A percentile compares a stretch with the other conserved stretches of the same genome.
Evolutionary conservation across 768 basidiomycete genomes (phyloP).

Genomic region (Exsudoporus frostii): DNA sequence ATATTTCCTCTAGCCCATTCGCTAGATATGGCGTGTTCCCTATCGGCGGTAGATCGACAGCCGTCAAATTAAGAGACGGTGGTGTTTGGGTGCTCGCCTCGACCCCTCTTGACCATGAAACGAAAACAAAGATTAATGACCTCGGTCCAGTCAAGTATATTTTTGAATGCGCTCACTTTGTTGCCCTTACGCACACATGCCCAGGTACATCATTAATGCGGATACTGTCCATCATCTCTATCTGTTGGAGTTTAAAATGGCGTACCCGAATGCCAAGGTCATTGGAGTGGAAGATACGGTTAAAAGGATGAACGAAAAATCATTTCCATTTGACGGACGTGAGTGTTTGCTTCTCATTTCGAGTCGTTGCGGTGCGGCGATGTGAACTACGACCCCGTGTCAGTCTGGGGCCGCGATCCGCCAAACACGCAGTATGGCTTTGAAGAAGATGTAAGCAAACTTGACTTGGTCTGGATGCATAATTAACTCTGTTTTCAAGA

Average conservation of each 20-base stretch:
- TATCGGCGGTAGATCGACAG: constrained; percentile 81
- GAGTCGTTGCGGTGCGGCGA: neutral
- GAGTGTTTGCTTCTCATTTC: constrained; percentile 16
- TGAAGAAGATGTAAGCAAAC: constrained; percentile 56
- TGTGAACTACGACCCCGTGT: neutral
- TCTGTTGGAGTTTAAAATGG: constrained; percentile 61
- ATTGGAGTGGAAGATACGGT: constrained; percentile 61
- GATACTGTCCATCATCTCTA: constrained; percentile 60
- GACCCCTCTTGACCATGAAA: constrained; percentile 63
- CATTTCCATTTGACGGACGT: constrained; percentile 64
- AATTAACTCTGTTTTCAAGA: constrained; percentile 27
- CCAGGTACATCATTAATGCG: constrained; percentile 56
- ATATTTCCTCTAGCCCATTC: constrained; percentile 51
- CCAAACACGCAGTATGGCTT: constrained; percentile 70
- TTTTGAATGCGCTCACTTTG: neutral
- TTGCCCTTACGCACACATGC: constrained; percentile 1
- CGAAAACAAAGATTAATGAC: constrained; percentile 56
- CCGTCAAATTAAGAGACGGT: constrained; percentile 62
- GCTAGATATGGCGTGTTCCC: constrained; percentile 63
- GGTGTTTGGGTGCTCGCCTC: constrained; percentile 85
- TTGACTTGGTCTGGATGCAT: neutral
- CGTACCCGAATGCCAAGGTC: constrained; percentile 69
- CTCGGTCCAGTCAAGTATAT: constrained; percentile 66
- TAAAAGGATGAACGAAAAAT: constrained; percentile 49
- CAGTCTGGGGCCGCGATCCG: constrained; percentile 63